phyloP scores from a whole-genome alignment of 768 basidiomycete species.

The Kwoniella dejecticola region DNA sequence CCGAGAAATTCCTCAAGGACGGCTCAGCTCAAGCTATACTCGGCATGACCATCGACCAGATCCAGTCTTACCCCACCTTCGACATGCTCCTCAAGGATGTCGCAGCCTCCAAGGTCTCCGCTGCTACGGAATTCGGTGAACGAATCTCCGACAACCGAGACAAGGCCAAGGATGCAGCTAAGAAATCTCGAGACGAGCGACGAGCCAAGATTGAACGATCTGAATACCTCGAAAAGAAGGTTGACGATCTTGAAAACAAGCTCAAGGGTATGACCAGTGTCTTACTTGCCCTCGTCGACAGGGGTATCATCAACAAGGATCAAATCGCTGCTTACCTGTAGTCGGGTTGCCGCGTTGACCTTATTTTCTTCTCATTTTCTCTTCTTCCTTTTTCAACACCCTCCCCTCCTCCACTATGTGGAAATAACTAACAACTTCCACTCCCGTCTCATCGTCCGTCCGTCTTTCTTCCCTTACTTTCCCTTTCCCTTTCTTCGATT shows the following conservation, averaged over 20 bases:
- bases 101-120: constrained; percentile 2
- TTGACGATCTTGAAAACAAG: constrained; percentile 29
- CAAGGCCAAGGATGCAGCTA: constrained; percentile 42
- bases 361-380: background rate
- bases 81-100: constrained; percentile 41
- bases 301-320: constrained; percentile 24
- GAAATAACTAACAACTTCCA: background rate
- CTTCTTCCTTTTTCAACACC: constrained; percentile 1
- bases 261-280: constrained; percentile 25
- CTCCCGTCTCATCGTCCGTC: background rate
- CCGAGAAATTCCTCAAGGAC: constrained; percentile 43
- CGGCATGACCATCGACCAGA: constrained; percentile 33
- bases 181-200: constrained; percentile 40
- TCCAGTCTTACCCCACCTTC: constrained; percentile 39
- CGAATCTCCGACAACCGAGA: constrained; percentile 38
- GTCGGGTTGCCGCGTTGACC: background rate
- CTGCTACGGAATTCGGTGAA: constrained; percentile 35
- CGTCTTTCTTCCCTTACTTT: background rate
- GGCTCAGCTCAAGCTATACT: constrained; percentile 34
- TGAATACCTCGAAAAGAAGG: constrained; percentile 33
- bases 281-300: constrained; percentile 21
- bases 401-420: constrained; percentile 5
- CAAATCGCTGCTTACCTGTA: constrained; percentile 26
- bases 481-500: background rate
- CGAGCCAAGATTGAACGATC: constrained; percentile 34